These are phyloP conservation scores for Arxiozyma slooffiae DNA, from an alignment of 1,139 yeast genomes.

Conservation along the genomic window DNA sequence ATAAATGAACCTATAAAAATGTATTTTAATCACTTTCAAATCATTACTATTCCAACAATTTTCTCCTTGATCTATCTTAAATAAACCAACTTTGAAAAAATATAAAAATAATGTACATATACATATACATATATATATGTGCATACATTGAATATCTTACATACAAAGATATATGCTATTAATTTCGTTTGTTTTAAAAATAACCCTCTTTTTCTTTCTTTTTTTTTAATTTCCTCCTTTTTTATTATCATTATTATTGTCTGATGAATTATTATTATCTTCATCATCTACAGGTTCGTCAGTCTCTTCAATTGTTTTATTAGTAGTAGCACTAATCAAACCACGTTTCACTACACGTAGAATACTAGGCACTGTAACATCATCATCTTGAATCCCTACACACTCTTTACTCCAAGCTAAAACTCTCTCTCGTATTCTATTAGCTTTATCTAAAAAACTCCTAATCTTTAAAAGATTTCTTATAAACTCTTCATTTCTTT, in stretches of 20 bases:
- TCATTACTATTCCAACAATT: slow-evolving; percentile 74
- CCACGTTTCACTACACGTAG: slow-evolving; percentile 31
- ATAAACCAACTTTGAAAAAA: slow-evolving; percentile 58
- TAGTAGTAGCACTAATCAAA: slow-evolving; percentile 30
- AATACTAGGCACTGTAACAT: slow-evolving; percentile 29
- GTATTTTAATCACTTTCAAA: too few relatives aligned
- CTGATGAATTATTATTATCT: too few relatives aligned
- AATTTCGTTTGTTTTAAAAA: too few relatives aligned
- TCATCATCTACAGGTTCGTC: slow-evolving; percentile 5
- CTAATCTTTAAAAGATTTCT: slow-evolving; percentile 65
- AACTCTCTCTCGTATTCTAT: slow-evolving; percentile 58
- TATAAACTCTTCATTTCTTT: slow-evolving; percentile 83
- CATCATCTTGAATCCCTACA: slow-evolving; percentile 54
- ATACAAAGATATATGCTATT: too few relatives aligned
- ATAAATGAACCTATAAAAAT: too few relatives aligned
- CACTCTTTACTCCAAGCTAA: slow-evolving; percentile 79
- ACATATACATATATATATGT: too few relatives aligned
- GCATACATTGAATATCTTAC: too few relatives aligned
- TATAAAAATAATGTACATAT: too few relatives aligned
- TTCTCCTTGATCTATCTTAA: slow-evolving; percentile 59
- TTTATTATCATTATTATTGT: neutral
- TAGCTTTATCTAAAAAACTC: slow-evolving; percentile 67
- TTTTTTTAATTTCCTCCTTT: neutral
- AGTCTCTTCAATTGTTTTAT: slow-evolving; percentile 21
- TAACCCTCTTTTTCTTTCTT: neutral